Evolutionary conservation across 768 basidiomycete species (phyloP).

Genomic region (Gloeostereum incarnatum): DNA sequence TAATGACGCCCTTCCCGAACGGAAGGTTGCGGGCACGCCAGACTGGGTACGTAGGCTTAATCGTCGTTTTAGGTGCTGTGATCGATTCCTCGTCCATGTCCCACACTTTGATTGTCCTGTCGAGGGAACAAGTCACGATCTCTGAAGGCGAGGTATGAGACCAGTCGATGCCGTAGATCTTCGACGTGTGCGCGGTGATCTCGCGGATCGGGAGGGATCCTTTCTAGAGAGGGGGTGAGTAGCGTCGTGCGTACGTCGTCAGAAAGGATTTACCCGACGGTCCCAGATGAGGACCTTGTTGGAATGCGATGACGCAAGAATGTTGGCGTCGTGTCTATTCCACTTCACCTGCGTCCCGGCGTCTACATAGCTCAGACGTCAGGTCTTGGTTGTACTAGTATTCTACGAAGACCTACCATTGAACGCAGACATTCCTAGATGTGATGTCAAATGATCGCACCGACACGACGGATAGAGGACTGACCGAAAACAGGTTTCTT

Average conservation of each 20-base stretch:
- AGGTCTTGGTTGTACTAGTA: no score
- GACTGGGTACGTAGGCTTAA: slow-evolving; percentile 80
- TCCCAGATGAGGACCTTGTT: slow-evolving; percentile 93
- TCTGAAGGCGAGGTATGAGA: slow-evolving; percentile 64
- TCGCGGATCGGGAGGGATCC: slow-evolving; percentile 72
- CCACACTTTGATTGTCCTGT: slow-evolving; percentile 91
- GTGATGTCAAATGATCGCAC: not conserved
- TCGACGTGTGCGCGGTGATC: slow-evolving; percentile 77
- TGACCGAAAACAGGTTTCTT: slow-evolving; percentile 71
- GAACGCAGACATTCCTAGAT: slow-evolving; percentile 32
- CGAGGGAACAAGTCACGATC: slow-evolving; percentile 90
- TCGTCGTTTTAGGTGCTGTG: slow-evolving; percentile 34
- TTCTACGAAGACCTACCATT: slow-evolving; percentile 21
- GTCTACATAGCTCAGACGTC: slow-evolving; percentile 29
- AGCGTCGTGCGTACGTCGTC: not conserved
- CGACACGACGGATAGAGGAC: slow-evolving; percentile 45
- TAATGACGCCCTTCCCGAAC: slow-evolving; percentile 83
- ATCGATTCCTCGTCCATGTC: slow-evolving; percentile 29
- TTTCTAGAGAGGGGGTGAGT: slow-evolving; percentile 45
- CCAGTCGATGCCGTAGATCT: slow-evolving; percentile 99
- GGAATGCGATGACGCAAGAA: slow-evolving; percentile 85
- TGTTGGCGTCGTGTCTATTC: slow-evolving; percentile 80
- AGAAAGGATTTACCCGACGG: slow-evolving; percentile 50
- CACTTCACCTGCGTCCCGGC: slow-evolving; percentile 96
- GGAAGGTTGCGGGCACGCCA: slow-evolving; percentile 92